phyloP scores from a whole-genome alignment of 257 asterid species.

The Nicotiana otophora region DNA sequence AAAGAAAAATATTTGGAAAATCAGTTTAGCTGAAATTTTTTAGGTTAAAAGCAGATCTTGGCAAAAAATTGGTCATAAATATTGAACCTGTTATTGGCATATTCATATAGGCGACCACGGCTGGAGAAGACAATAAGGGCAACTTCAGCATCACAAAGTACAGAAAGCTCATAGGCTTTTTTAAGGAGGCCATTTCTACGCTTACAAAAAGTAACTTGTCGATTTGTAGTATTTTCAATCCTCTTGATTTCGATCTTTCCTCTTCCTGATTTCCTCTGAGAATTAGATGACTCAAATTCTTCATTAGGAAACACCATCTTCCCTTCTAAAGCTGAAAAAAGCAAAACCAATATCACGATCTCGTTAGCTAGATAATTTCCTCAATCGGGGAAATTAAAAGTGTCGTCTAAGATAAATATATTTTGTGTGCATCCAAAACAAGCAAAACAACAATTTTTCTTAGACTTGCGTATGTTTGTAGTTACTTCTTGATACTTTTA shows the following conservation, averaged over 20 bases:
- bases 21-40: too few relatives aligned
- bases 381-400: constrained; percentile 18
- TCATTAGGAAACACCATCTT: constrained; percentile 56
- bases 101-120: constrained; percentile 85
- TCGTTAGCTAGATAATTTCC: constrained; percentile 21
- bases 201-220: constrained; percentile 88
- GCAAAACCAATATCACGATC: constrained; percentile 30
- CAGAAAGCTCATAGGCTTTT: constrained; percentile 87
- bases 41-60: not conserved
- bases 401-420: constrained; percentile 1
- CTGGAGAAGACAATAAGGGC: constrained; percentile 83
- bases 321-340: constrained; percentile 40
- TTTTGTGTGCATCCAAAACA: constrained; percentile 28
- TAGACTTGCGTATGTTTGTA: constrained; percentile 20
- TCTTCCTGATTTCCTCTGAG: constrained; percentile 56
- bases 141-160: constrained; percentile 85
- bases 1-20: too few relatives aligned
- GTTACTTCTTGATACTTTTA: constrained; percentile 2
- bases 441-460: constrained; percentile 30
- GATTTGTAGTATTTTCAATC: constrained; percentile 79
- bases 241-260: constrained; percentile 86
- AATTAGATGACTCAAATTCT: constrained; percentile 40
- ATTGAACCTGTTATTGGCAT: constrained; percentile 75
- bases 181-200: constrained; percentile 78
- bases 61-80: not conserved